Evolutionary conservation across 495 filamentous ascomycete species (phyloP).

Genomic region (Trichoderma gamsii): DNA sequence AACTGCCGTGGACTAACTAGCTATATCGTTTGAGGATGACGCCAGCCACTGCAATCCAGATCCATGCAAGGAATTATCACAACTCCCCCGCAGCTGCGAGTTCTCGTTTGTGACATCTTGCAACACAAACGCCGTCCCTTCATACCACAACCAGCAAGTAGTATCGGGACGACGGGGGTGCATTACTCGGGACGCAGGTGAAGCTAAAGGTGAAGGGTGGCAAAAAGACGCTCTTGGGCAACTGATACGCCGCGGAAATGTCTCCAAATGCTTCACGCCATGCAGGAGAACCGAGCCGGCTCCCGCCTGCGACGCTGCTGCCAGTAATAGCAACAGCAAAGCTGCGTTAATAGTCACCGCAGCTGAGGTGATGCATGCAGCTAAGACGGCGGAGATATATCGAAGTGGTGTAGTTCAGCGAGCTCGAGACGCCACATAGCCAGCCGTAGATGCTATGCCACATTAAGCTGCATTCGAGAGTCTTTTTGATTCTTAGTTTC

Average conservation of each 20-base stretch:
- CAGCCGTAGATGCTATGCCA: background rate
- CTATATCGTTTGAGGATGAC: background rate
- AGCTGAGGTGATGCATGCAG: background rate
- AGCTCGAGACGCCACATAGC: background rate
- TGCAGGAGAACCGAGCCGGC: background rate
- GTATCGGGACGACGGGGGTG: background rate
- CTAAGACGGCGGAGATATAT: background rate
- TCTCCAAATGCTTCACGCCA: background rate
- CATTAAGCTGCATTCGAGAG: background rate
- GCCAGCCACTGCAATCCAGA: constrained; percentile 1
- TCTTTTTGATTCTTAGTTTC: background rate
- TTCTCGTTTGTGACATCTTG: background rate
- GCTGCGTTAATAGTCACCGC: background rate
- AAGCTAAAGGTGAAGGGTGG: background rate
- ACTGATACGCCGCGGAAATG: background rate
- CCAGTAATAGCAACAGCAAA: background rate
- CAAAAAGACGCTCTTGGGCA: background rate
- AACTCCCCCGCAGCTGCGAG: background rate
- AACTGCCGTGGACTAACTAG: constrained; percentile 1
- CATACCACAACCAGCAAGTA: background rate
- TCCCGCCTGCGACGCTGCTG: background rate
- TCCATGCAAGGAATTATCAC: background rate
- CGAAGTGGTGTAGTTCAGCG: background rate
- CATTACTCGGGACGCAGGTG: background rate
- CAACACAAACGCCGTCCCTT: background rate